phyloP scores from a whole-genome alignment of 495 filamentous ascomycete genomes.

The Xylaria flabelliformis region DNA sequence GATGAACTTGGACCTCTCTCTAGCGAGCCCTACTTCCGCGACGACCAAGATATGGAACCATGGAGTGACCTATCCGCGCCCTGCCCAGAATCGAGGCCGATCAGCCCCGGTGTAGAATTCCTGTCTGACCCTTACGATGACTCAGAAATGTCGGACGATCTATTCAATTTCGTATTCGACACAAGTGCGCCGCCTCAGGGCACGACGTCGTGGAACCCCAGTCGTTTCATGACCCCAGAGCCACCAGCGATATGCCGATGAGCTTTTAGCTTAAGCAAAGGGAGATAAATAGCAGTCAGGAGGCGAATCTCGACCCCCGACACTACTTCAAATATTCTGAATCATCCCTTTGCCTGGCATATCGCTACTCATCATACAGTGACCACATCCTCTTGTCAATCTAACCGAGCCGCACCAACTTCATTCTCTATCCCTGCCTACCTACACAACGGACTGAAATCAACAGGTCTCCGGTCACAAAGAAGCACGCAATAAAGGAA shows the following conservation, averaged over 20 bases:
- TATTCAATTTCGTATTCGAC: neutral
- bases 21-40: neutral
- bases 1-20: neutral
- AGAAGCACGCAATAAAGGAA: neutral
- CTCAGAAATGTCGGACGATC: neutral
- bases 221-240: neutral
- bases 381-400: too few relatives aligned
- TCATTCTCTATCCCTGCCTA: too few relatives aligned
- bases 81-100: neutral
- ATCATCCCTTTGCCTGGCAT: too few relatives aligned
- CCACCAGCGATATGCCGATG: neutral
- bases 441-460: neutral
- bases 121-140: neutral
- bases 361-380: too few relatives aligned
- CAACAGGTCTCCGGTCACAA: neutral
- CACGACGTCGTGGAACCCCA: neutral
- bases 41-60: neutral
- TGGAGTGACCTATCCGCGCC: neutral
- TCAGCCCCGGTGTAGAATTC: neutral
- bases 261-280: too few relatives aligned
- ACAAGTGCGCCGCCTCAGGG: neutral
- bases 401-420: too few relatives aligned
- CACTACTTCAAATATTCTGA: too few relatives aligned
- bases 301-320: too few relatives aligned
- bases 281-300: too few relatives aligned